Percentiles rank a stretch among this genome's conserved stretches.
Conservation (phyloP, 257 asterid species). For the Verbascum thapsus region DNA sequence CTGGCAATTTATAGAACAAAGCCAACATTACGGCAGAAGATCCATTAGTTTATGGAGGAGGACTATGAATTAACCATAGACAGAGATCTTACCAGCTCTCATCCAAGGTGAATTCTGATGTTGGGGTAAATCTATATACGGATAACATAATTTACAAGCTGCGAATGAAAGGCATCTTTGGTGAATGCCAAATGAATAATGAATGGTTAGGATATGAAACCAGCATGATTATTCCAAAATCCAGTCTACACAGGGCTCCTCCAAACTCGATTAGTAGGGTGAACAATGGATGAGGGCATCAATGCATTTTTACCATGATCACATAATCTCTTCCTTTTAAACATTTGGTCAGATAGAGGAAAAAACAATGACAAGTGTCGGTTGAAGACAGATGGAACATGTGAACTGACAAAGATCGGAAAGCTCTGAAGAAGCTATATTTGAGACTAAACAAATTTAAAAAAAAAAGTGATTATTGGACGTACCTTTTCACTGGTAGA, state of each 20-base stretch:
- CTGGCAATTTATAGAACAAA: neutral
- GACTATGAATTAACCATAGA: no score
- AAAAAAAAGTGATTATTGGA: neutral
- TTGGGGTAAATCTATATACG: neutral
- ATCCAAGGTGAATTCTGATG: neutral
- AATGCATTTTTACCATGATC: neutral
- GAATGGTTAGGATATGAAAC: neutral
- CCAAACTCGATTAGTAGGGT: neutral
- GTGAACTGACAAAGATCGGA: neutral
- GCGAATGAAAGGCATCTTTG: neutral
- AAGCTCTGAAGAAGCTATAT: neutral
- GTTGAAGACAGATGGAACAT: neutral
- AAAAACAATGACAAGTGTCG: neutral
- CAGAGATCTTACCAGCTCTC: neutral
- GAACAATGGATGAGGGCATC: neutral
- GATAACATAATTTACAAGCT: neutral
- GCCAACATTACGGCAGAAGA: neutral
- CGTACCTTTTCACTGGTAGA: slow-evolving; percentile 53
- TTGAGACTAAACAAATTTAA: slow-evolving; percentile 2
- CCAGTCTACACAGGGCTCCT: slow-evolving; percentile 3
- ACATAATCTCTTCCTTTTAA: slow-evolving; percentile 9
- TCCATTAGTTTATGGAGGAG: neutral
- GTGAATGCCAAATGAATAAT: no score
- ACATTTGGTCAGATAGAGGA: neutral
- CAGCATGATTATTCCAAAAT: neutral